Evolutionary conservation across 208 protist genomes (phyloP), one percentile per base, ranked within the genome.

Genomic region (Balamuthia mandrillaris): DNA sequence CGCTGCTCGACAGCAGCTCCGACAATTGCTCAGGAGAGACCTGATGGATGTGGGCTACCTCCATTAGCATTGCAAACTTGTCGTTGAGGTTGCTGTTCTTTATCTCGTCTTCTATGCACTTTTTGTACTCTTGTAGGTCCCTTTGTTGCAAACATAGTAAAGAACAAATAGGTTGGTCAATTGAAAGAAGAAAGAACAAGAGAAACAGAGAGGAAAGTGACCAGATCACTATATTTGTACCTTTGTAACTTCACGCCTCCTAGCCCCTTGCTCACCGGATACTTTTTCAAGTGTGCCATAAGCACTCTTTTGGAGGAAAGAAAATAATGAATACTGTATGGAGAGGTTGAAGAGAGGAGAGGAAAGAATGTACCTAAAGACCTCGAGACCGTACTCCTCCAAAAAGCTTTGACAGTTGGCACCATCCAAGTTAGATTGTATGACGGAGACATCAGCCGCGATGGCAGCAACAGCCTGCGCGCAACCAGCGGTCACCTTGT

Each of bases 111-210:
- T 58, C 27, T 27, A 35, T 47, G 45, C 42, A 54, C 70, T 79
- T 39, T 47, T 79, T 24, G 24, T 79, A 79, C 70, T 79, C 70
- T 18, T 79, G 70, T 47, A 79, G 51, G 70, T 79, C 70, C 42
- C 66, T 77, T 18, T 12, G 47, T n/a, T n/a, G n/a, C n/a, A n/a
- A n/a, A n/a, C n/a, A n/a, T n/a, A n/a, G n/a, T n/a, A n/a, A n/a
- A n/a, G n/a, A n/a, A n/a, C n/a, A n/a, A n/a, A n/a, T n/a, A n/a
- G n/a, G n/a, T 14, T 21, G 16, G 14, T 14, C 14, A 54, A 54
- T 24, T 24, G 47, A 18, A 18, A 54, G 47, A 24, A 18, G 47
- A 18, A 54, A 54, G 16, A 24, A 54, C 47, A 54, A 14, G 14
- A 18, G 47, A 14, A 14, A 54, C 16, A 18, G 16, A 18, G 47